Evolutionary conservation across 108 stramenopile genomes (phyloP), one percentile per base, ranked within the genome.

Genomic region (Cyclostephanos tholiformis): DNA sequence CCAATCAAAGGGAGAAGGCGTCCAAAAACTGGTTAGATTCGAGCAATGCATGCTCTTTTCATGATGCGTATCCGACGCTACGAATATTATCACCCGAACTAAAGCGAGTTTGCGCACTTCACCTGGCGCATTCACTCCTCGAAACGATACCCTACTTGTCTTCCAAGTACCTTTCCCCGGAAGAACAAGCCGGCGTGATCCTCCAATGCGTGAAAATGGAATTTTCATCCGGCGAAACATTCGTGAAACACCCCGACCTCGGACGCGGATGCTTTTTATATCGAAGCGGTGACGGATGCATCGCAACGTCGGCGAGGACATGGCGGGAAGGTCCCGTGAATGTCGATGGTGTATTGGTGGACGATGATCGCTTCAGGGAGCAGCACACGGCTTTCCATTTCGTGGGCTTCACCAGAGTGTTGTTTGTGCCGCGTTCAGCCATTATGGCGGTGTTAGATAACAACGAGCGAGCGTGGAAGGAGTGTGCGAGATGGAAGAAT

Each of bases 401-500:
- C 44, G 53, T 74, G 4, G 66, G 73, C 10, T 82, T 68, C 32
- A 75, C 77, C 23, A 82, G 63, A 38, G 82, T 71, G 17, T 52
- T 83, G 9, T 83, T 83, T 51, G 43, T 83, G 20, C 82, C 82
- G 7, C 50, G 75, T 26, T 23, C 52, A 10, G 76, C 51, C 11
- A 80, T 83, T 22, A 71, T 77, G 65, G 46, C 48, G 4, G 43
- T 44, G 4, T 77, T 83, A 46, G 74, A 63, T 20, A 76, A 57
- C 8, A 79, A 83, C 55, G 44, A 57, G 44, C 29, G 51, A 1
- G 82, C 78, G 29, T 83, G 82, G 82, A 83, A 83, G 57, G 65
- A 79, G 20, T 83, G 78, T 66, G 82, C 78, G n/a, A 43, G 82
- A 46, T 83, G 82, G 82, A 75, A 44, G 38, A 75, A 79, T 62